Conservation (phyloP, 345 rosid species). For the Pistacia vera region DNA sequence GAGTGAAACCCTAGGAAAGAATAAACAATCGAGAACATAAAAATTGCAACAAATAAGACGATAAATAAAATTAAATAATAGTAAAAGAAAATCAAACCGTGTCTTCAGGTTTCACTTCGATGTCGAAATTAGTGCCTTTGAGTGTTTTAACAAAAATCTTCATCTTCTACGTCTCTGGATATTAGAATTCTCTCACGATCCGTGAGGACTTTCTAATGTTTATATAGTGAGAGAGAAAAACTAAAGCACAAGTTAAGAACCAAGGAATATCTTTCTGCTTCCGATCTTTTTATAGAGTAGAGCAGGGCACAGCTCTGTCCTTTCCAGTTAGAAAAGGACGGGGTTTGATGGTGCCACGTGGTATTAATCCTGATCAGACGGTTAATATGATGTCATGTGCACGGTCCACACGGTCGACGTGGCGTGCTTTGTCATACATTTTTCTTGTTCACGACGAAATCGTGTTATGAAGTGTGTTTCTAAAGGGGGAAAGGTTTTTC, state of each 20-base stretch:
- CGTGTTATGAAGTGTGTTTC: neutral
- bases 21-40: neutral
- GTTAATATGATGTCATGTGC: neutral
- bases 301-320: neutral
- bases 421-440: neutral
- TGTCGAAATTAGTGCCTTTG: slow-evolving; percentile 68
- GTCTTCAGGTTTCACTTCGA: slow-evolving; percentile 70
- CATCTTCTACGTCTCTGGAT: slow-evolving; percentile 40
- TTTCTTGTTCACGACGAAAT: too few species aligned
- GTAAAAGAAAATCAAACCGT: slow-evolving; percentile 31
- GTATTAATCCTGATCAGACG: neutral
- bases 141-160: slow-evolving; percentile 77
- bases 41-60: neutral
- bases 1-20: neutral
- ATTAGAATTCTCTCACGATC: slow-evolving; percentile 2
- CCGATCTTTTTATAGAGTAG: neutral
- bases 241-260: slow-evolving; percentile 12
- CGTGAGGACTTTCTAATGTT: neutral
- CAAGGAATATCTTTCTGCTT: neutral
- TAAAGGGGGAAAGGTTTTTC: too few species aligned
- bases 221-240: slow-evolving; percentile 5
- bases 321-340: neutral
- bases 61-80: neutral
- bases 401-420: neutral
- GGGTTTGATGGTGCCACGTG: neutral